phyloP scores from a whole-genome alignment of 345 rosid species.

The Triadica sebifera region DNA sequence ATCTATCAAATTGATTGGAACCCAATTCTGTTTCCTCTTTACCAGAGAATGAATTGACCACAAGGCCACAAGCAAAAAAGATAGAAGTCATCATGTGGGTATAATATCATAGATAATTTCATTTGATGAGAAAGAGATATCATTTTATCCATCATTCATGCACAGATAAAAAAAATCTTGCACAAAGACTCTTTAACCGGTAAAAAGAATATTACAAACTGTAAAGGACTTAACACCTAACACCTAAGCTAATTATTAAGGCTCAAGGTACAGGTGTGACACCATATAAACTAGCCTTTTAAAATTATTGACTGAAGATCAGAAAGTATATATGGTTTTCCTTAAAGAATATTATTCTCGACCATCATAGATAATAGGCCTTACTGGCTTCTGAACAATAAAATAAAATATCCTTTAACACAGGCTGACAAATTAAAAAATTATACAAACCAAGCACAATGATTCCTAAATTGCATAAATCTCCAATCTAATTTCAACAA shows the following conservation, averaged over 20 bases:
- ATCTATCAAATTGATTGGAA: slow-evolving; percentile 5
- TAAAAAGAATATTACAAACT: no score
- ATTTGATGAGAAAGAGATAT: not conserved
- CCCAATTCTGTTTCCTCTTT: not conserved
- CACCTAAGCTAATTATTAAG: not conserved
- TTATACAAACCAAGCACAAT: not conserved
- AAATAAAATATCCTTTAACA: not conserved
- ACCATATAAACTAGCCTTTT: not conserved
- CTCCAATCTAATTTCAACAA: not conserved
- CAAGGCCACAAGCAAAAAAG: not conserved
- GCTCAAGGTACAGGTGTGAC: not conserved
- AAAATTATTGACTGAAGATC: not conserved
- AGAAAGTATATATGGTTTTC: not conserved
- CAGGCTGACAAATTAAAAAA: not conserved
- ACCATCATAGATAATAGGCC: not conserved
- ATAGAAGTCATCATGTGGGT: not conserved
- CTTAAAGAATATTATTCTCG: not conserved
- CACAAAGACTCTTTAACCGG: not conserved
- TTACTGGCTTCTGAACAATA: not conserved
- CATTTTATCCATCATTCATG: not conserved
- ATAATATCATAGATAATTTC: not conserved
- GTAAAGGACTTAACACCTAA: not conserved
- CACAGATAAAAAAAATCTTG: not conserved
- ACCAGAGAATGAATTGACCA: not conserved
- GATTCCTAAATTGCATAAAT: not conserved